Conservation (phyloP, 768 basidiomycete genomes). For the Tephrocybe sp. region DNA sequence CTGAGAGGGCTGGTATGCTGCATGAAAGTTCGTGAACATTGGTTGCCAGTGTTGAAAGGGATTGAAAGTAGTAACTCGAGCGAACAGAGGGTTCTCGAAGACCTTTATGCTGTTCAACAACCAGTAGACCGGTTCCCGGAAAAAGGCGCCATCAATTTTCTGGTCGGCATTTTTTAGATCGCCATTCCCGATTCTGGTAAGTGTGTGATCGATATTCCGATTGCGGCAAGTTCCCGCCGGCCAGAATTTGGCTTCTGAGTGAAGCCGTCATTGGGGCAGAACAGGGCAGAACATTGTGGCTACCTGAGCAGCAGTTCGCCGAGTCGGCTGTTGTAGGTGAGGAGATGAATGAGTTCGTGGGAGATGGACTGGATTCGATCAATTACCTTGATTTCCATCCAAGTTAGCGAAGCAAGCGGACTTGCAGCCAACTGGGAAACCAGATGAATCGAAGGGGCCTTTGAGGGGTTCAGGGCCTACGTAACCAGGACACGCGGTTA, state of each 20-base stretch:
- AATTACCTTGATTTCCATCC: conserved; percentile 37
- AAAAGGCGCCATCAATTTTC: conserved; percentile 16
- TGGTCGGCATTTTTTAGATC: too few species aligned
- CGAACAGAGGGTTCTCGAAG: not conserved
- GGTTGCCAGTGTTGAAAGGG: not conserved
- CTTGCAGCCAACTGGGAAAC: conserved; percentile 51
- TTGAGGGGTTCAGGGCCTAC: too few species aligned
- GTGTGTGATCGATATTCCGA: conserved; percentile 9
- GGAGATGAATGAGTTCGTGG: not conserved
- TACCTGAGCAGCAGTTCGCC: conserved; percentile 63
- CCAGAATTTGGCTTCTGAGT: not conserved
- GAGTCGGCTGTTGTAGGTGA: conserved; percentile 44
- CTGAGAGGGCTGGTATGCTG: conserved; percentile 9
- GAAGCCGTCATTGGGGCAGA: conserved; percentile 30
- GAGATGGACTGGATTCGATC: not conserved
- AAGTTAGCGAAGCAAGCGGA: conserved; percentile 51
- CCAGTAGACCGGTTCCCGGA: conserved; percentile 16
- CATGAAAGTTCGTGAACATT: conserved; percentile 17
- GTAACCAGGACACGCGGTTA: not conserved
- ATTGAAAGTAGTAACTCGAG: not conserved
- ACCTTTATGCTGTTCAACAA: conserved; percentile 11
- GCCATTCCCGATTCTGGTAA: conserved; percentile 4
- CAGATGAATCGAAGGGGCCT: too few species aligned
- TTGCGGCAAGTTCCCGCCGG: conserved; percentile 9
- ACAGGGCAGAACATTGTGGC: conserved; percentile 46